These are phyloP conservation scores for Claviceps citrina DNA, from an alignment of 2,329 filamentous ascomycete species.

Conservation along the genomic window DNA sequence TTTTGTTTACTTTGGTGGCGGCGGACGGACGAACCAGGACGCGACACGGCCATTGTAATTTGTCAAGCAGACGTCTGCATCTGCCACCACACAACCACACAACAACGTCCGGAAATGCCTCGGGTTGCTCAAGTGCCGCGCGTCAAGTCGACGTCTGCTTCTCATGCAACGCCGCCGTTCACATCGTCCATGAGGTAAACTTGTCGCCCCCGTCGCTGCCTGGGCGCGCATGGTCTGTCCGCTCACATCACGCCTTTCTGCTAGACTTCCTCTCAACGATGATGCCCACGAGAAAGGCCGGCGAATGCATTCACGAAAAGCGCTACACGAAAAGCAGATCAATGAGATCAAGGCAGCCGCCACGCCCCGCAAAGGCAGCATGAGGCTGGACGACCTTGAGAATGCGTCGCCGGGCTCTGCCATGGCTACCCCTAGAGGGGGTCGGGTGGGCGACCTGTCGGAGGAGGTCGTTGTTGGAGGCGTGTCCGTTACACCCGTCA, in stretches of 20 bases:
- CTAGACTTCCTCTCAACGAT: conserved; percentile 87
- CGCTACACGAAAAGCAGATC: conserved; percentile 77
- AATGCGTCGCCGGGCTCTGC: conserved; percentile 41
- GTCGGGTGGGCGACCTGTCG: conserved; percentile 27
- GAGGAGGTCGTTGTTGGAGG: conserved; percentile 53
- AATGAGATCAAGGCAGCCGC: conserved; percentile 68
- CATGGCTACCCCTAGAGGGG: conserved; percentile 34
- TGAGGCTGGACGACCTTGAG: conserved; percentile 42
- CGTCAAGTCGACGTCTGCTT: conserved; percentile 31
- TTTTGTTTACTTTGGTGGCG: conserved; percentile 9
- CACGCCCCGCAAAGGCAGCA: conserved; percentile 49
- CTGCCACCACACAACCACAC: not conserved
- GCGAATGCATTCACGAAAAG: conserved; percentile 73
- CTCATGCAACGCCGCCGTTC: conserved; percentile 35
- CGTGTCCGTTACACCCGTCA: conserved; percentile 79
- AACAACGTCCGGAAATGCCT: conserved; percentile 30
- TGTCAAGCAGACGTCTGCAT: too few species aligned
- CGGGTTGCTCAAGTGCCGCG: conserved; percentile 41
- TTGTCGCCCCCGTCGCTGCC: too few species aligned
- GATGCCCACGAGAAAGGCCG: conserved; percentile 84
- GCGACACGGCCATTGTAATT: conserved; percentile 5
- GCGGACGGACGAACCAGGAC: conserved; percentile 5
- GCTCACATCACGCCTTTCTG: conserved; percentile 7
- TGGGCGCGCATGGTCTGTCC: too few species aligned
- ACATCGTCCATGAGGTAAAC: conserved; percentile 44